A percentile compares a stretch with the other conserved stretches of the same genome.
These are phyloP conservation scores for Aspergillus bombycis DNA, from an alignment of 2,329 filamentous ascomycete genomes.

Conservation along the genomic window DNA sequence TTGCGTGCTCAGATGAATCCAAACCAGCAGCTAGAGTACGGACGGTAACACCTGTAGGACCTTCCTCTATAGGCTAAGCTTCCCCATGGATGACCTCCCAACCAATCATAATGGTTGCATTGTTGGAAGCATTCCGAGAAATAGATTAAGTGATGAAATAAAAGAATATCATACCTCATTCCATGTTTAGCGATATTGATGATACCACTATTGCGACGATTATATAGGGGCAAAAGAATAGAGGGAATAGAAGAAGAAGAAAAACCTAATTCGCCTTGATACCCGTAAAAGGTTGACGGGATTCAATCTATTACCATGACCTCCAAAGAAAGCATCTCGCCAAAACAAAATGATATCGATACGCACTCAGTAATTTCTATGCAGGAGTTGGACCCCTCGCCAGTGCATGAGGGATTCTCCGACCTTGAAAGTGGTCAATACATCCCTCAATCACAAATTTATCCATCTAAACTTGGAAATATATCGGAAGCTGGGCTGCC, in stretches of 20 bases:
- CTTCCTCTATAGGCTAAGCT: background rate
- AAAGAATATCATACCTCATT: background rate
- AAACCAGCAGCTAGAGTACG: background rate
- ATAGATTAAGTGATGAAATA: background rate
- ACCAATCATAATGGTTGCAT: background rate
- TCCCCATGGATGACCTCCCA: background rate
- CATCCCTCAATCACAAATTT: slow-evolving; percentile 32
- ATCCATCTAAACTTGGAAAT: slow-evolving; percentile 5
- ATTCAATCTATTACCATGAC: slow-evolving; percentile 19
- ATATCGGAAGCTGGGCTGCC: slow-evolving; percentile 12
- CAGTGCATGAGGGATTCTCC: slow-evolving; percentile 63
- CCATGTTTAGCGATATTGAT: background rate
- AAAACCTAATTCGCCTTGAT: background rate
- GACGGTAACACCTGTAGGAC: background rate
- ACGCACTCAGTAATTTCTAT: slow-evolving; percentile 64
- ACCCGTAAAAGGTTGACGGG: background rate
- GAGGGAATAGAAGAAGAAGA: background rate
- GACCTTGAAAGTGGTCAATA: slow-evolving; percentile 57
- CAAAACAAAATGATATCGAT: slow-evolving; percentile 33
- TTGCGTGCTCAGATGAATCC: background rate
- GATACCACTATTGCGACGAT: background rate
- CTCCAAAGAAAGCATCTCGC: slow-evolving; percentile 14
- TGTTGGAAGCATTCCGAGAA: background rate
- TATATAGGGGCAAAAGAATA: background rate
- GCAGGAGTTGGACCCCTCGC: slow-evolving; percentile 78